Base-by-base conservation (phyloP, 768 basidiomycete species). In the Collybiopsis confluens region DNA sequence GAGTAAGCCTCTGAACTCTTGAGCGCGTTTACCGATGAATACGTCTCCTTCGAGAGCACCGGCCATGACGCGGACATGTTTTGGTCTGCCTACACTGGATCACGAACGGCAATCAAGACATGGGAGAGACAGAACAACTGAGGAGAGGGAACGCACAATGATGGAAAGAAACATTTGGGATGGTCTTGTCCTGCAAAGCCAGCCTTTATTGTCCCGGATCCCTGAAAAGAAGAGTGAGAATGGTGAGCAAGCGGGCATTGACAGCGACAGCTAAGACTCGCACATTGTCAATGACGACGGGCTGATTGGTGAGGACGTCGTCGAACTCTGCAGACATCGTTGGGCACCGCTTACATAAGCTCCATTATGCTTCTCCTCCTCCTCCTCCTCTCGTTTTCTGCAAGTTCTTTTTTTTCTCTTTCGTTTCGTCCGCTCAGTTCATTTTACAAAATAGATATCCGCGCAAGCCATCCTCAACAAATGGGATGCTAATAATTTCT, bases 251-350 rank as follows among this genome's bases (percentile, higher is more conserved):
- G 10, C 57, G 65, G 60, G 54, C 55, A 62, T 54, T 57, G 54
- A 56, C n/a, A 37, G 47, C 50, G 48, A 59, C 15, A 54, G 28
- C 38, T 52, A 15, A 46, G 49, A 41, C 52, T 50, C 24, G 52
- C 86, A 96, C 95, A 74, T 98, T 98, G 78, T 98, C 96, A 64
- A 98, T 97, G 59, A 98, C 96, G 55, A 98, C 94, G 4, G 96
- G 96, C 72, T 98, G 96, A 75, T 98, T 98, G 55, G 95, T 96
- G 68, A 97, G 82, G 61, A 93, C 91, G 68, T 93, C 91, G 68
- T 93, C 91, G 71, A 85, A 92, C 74, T 92, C 91, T 52, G 85
- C 80, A 58, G 87, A 85, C 91, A 92, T 93, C 56, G 60, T 60
- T 47, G 54, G n/a, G n/a, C 52, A 54, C 45, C 42, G 45, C 50